These are phyloP conservation scores for Ophiostoma angusticollis DNA, from an alignment of 2,329 filamentous ascomycete species.

Conservation along the genomic window DNA sequence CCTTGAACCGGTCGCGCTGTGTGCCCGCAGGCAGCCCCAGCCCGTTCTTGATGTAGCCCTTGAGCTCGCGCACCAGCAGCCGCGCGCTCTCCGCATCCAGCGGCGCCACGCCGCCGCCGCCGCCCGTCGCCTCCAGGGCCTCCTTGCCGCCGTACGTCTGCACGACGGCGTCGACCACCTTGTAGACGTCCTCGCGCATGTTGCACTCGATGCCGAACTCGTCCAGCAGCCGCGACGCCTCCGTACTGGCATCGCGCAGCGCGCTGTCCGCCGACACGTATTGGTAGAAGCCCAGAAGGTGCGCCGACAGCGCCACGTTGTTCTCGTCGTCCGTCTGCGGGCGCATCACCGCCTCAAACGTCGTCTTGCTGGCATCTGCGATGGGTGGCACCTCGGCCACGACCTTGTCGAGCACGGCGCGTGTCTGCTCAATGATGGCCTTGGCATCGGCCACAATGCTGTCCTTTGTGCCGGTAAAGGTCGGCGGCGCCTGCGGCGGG, in stretches of 20 bases:
- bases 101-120: constrained; percentile 17
- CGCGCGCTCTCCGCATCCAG: constrained; percentile 58
- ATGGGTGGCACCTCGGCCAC: constrained; percentile 43
- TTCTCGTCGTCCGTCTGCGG: constrained; percentile 69
- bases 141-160: constrained; percentile 28
- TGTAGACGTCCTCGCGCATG: constrained; percentile 74
- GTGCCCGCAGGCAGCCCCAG: constrained; percentile 56
- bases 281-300: constrained; percentile 70
- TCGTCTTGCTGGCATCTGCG: constrained; percentile 36
- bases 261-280: constrained; percentile 57
- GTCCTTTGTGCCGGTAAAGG: constrained; percentile 62
- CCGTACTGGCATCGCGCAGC: constrained; percentile 61
- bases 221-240: constrained; percentile 63
- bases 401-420: constrained; percentile 52
- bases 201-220: constrained; percentile 65
- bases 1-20: constrained; percentile 69
- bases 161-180: constrained; percentile 46
- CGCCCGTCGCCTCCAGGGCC: constrained; percentile 35
- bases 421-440: constrained; percentile 48
- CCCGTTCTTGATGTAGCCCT: constrained; percentile 65
- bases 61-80: constrained; percentile 66
- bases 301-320: constrained; percentile 40
- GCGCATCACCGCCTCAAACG: constrained; percentile 41
- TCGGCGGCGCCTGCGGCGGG: constrained; percentile 65
- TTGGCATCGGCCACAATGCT: constrained; percentile 56